Base-by-base conservation (phyloP, 176 grass and related monocot species). In the Eragrostis nindensis region DNA sequence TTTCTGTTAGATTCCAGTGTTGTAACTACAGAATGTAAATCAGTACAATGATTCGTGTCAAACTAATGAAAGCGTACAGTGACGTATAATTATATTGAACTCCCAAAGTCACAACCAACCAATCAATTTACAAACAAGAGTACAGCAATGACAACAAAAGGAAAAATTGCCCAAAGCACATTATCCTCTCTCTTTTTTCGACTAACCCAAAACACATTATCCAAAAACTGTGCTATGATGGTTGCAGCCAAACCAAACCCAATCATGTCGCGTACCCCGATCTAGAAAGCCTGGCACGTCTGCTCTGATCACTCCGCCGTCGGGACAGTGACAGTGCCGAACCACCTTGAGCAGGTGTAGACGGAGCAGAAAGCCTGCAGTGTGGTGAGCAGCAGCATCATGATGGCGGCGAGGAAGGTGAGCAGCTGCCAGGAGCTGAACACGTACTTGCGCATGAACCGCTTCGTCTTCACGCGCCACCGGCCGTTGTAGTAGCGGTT, bases 361-460 rank as follows among this genome's bases (percentile, higher is more conserved):
- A 97, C 85, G 6, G 94, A 97, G 62, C 94, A 94, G 69, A 97
- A 94, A 0, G 94, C 89, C 74, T 97, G 91, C 26, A 97, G 78
- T 56, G 87, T 90, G 19, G 89, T 97, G 73, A 97, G 85, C 22
- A 97, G 53, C 48, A 97, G 78, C 91, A 97, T 77, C 32, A 92
- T 5, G 80, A 92, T 60, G 15, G 91, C 91, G n/a, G 91, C 94
- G 19, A 94, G 32, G 80, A 97, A 90, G 2, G 94, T 94, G 66
- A 97, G 86, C 69, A 97, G 78, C 86, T 97, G 91, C 94, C 94
- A 97, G 4, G 94, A 97, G 11, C 85, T 87, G 84, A 97, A 94
- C 40, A 97, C 89, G 40, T 97, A 97, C 50, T 86, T 92, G 41
- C 87, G 80, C 94, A 92, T 88, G 67, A 97, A 97, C 64, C 76